Evolutionary conservation across 1,139 yeast genomes (phyloP), one percentile per base, ranked within the genome.

Genomic region (Schizosaccharomyces versatilis): DNA sequence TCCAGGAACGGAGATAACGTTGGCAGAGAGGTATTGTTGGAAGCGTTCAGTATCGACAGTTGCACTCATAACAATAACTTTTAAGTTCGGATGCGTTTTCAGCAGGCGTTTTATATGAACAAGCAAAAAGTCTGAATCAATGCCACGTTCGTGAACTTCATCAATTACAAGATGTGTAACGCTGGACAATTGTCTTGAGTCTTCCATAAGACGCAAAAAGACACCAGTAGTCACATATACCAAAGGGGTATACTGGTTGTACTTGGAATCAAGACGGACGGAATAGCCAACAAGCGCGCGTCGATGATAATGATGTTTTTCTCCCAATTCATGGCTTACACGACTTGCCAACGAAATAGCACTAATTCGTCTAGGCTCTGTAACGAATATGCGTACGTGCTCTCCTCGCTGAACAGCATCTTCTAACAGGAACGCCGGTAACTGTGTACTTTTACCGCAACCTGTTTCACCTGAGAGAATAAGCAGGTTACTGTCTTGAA

Each of bases 401-500:
- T 69, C 77, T 48, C 66, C 72, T 59, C 73, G 73, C 0, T 88
- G 86, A 60, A 74, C 73, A 36, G 82, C 67, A 54, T 77, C 70
- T 64, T 84, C 94, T 41, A 83, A 67, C 12, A 84, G 69, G 61
- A 81, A 57, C 1, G 57, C 47, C 24, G 57, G 57, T 41, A 57
- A 41, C 68, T 90, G 98, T 0, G 98, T 90, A 6, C 98, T 88
- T 66, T 90, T 90, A 71, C 98, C 98, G 6, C 95, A 84, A 68
- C 98, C 98, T 0, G 98, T 90, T 62, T 90, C 97, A 71, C 98
- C 98, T 39, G 90, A 74, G 12, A 93, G 81, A 0, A 90, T 78
- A 60, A 88, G 82, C 63, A 90, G 97, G 64, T 88, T 85, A 64
- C 90, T 58, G 19, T 60, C 54, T 15, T 57, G 40, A 19, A 60